A percentile compares a stretch with the other conserved stretches of the same genome.
phyloP scores from a whole-genome alignment of 116 monocot genomes.

The Papilionanthe hybrid region DNA sequence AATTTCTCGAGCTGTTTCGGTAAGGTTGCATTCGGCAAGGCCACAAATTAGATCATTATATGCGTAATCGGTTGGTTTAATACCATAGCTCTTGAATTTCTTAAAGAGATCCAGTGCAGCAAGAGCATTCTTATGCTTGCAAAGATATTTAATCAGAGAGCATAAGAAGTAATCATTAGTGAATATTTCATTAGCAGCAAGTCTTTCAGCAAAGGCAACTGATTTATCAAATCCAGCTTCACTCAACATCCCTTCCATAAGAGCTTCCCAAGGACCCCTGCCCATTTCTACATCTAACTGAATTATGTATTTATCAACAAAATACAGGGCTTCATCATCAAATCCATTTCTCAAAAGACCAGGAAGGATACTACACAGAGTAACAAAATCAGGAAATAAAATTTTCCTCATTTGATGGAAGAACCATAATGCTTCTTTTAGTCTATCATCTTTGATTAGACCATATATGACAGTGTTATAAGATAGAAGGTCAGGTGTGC shows the following conservation, averaged over 20 bases:
- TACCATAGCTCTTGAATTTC: conserved; percentile 53
- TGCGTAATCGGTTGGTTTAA: conserved; percentile 47
- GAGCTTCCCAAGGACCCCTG: conserved; percentile 51
- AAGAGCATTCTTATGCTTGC: conserved; percentile 52
- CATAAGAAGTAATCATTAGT: conserved; percentile 62
- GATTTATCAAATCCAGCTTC: conserved; percentile 52
- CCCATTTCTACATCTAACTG: conserved; percentile 30
- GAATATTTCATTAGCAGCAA: conserved; percentile 27
- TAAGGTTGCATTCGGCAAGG: conserved; percentile 27
- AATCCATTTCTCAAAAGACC: conserved; percentile 53
- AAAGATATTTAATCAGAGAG: conserved; percentile 56
- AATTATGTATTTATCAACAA: conserved; percentile 27
- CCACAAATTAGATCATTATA: conserved; percentile 68
- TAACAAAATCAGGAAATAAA: conserved; percentile 63
- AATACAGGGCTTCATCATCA: conserved; percentile 46
- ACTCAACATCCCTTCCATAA: conserved; percentile 68
- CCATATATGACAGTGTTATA: conserved; percentile 88
- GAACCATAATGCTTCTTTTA: conserved; percentile 71
- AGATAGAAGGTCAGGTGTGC: conserved; percentile 67
- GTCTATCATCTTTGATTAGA: conserved; percentile 58
- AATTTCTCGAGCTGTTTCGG: conserved; percentile 31
- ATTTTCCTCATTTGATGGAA: conserved; percentile 87
- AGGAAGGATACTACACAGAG: conserved; percentile 77
- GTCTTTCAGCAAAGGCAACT: conserved; percentile 48
- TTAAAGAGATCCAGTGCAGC: conserved; percentile 59